Base-by-base conservation (phyloP, 2,329 filamentous ascomycete genomes). In the Aspergillus sergii region DNA sequence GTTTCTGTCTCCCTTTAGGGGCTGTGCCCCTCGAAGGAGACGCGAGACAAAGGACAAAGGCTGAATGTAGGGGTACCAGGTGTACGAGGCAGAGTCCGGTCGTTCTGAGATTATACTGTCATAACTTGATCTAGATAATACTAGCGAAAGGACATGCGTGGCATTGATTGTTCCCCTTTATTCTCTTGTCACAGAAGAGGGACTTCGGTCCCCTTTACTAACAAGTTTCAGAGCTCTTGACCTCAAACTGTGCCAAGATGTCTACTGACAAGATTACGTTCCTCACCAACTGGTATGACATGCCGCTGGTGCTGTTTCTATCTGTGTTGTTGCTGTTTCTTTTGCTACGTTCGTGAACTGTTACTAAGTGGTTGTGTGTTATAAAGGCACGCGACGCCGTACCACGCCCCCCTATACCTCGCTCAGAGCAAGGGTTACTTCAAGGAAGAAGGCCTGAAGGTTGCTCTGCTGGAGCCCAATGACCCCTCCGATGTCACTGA, bases 141-240 rank as follows among this genome's bases (percentile, higher is more conserved):
- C 89, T 89, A 91, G 90, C 90, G 90, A 89, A 92, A 92, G 90
- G 88, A 92, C 87, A 89, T 92, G 90, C 90, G 90, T 89, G 86
- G 87, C 87, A 84, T 81, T 76, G 72, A 78, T 74, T 75, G 70
- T 72, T 68, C 77, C 76, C 77, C 74, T 73, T 73, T 73, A 63
- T 62, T 71, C 73, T 71, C 64, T 68, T 63, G 64, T 62, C 64
- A 64, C 61, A 60, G 53, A 57, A 51, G 36, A 57, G 64, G 63
- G 59, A 39, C 51, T 21, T 9, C 30, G 66, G 66, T 60, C 55
- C 62, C 48, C 48, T 34, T 59, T 67, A 59, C 66, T 72, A 71
- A 71, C 64, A 65, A 60, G 67, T 66, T 61, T 66, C 66, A 74
- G 72, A 65, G 56, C 66, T 69, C 61, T 75, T 73, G 70, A 68